Percentiles rank a stretch among this genome's conserved stretches.
Conservation (phyloP, 176 grass and related monocot species). For the Thinopyrum elongatum region DNA sequence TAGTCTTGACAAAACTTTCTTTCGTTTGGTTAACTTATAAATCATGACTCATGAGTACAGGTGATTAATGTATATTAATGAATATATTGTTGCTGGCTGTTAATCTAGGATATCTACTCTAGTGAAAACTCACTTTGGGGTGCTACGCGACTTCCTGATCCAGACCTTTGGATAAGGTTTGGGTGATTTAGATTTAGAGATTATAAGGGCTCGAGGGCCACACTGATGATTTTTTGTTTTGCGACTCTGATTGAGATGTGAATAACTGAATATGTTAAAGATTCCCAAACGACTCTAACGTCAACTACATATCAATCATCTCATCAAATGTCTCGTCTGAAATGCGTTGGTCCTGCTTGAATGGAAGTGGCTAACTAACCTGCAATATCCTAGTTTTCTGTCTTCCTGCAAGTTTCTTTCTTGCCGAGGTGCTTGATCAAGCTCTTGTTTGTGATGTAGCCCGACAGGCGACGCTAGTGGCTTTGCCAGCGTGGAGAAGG, state of each 20-base stretch:
- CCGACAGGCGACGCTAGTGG: slow-evolving; percentile 67
- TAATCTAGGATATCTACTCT: not conserved
- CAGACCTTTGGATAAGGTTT: not conserved
- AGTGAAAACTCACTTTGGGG: not conserved
- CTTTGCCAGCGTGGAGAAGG: slow-evolving; percentile 75
- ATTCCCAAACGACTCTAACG: not conserved
- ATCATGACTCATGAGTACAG: not conserved
- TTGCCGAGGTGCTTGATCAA: slow-evolving; percentile 19
- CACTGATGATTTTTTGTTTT: not conserved
- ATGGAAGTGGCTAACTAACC: not conserved
- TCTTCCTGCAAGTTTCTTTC: not conserved
- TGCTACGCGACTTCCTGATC: not conserved
- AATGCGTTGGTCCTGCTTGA: not conserved
- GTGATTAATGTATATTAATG: not conserved
- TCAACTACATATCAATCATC: not conserved
- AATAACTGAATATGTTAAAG: not conserved
- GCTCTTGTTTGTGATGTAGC: slow-evolving; percentile 41
- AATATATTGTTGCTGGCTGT: not conserved
- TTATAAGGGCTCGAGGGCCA: not conserved
- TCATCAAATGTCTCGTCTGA: not conserved
- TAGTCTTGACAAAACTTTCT: too few relatives aligned
- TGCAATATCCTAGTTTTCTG: not conserved
- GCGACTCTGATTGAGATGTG: not conserved
- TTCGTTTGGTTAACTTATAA: too few relatives aligned
- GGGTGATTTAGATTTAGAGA: not conserved